Conservation (phyloP, 2,329 filamentous ascomycete species). For the Pseudogymnoascus destructans region DNA sequence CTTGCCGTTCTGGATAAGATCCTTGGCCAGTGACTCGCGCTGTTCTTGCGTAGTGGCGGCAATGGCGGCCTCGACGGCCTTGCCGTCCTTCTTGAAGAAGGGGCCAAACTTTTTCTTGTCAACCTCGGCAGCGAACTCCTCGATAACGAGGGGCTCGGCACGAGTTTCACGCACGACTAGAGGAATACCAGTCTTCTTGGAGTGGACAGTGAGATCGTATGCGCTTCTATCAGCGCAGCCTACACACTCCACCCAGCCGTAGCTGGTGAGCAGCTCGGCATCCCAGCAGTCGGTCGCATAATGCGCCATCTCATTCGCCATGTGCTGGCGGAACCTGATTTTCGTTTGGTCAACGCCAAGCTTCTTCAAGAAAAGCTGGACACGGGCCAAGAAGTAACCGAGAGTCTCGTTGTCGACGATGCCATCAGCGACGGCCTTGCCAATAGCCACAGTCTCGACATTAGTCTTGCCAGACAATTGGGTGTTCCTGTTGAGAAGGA, state of each 20-base stretch:
- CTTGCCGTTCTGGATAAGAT: constrained; percentile 60
- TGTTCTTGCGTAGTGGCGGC: constrained; percentile 65
- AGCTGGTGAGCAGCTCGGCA: constrained; percentile 78
- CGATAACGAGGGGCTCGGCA: constrained; percentile 62
- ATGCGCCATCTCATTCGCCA: constrained; percentile 83
- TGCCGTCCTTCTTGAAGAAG: constrained; percentile 88
- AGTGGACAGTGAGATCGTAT: constrained; percentile 85
- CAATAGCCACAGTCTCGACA: constrained; percentile 61
- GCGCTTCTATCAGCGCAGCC: constrained; percentile 92
- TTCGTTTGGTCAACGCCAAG: constrained; percentile 80
- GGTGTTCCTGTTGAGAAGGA: constrained; percentile 70
- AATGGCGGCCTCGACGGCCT: constrained; percentile 69
- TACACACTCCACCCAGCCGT: constrained; percentile 97
- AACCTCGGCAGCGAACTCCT: constrained; percentile 79
- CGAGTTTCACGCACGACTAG: constrained; percentile 74
- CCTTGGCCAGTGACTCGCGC: constrained; percentile 64
- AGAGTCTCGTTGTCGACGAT: constrained; percentile 95
- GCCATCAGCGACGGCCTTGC: constrained; percentile 68
- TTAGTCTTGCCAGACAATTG: constrained; percentile 78
- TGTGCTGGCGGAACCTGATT: constrained; percentile 93
- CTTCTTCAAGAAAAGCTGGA: constrained; percentile 78
- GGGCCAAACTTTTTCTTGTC: constrained; percentile 96
- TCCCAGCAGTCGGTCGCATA: constrained; percentile 98
- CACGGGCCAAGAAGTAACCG: constrained; percentile 91
- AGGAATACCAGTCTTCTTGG: constrained; percentile 79